These are phyloP conservation scores for Fusarium piperis DNA, from an alignment of 2,329 filamentous ascomycete species.

Conservation along the genomic window DNA sequence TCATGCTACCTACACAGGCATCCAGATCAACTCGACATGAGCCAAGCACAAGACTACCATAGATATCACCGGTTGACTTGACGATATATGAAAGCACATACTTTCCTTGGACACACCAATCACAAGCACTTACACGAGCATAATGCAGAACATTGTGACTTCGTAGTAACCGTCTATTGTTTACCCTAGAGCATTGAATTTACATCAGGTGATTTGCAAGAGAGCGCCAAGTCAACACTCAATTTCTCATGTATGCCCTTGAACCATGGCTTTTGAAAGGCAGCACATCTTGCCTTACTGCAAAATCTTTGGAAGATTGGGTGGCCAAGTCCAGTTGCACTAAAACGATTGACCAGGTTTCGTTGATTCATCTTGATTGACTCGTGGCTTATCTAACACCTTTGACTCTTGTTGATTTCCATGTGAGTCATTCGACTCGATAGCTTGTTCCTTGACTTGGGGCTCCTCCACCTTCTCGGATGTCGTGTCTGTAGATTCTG, in stretches of 20 bases:
- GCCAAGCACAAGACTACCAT: neutral
- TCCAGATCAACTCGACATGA: neutral
- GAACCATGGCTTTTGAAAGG: too few relatives aligned
- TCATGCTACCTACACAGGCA: neutral
- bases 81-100: neutral
- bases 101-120: neutral
- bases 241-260: neutral
- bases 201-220: neutral
- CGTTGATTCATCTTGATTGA: neutral
- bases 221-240: neutral
- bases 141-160: neutral
- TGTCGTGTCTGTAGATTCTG: neutral
- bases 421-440: neutral
- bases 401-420: neutral
- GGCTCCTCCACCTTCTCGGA: neutral
- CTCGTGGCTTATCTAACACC: neutral
- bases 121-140: neutral
- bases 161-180: neutral
- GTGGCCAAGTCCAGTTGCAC: too few relatives aligned
- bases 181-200: neutral
- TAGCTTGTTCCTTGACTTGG: neutral
- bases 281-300: too few relatives aligned
- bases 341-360: neutral
- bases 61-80: fast-evolving
- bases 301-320: too few relatives aligned